Base-by-base conservation (phyloP, 2,329 filamentous ascomycete genomes). In the Zymoseptoria pseudotritici region DNA sequence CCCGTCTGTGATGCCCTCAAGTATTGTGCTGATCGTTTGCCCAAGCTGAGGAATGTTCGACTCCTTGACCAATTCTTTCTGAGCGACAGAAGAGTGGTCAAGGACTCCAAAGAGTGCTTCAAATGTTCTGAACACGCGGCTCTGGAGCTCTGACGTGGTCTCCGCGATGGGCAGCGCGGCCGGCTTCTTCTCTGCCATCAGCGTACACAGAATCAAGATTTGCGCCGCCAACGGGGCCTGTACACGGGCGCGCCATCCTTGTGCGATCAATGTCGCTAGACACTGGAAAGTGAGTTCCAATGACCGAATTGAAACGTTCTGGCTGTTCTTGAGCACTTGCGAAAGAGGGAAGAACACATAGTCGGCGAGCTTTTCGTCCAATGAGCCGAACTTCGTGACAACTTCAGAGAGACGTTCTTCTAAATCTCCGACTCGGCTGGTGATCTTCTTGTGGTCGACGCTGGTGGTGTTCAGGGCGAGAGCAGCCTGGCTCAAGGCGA, bases 311-410 rank as follows among this genome's bases (percentile, higher is more conserved):
- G 92, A 86, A 57, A 92, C 84, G 54, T 82, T 80, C 63, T 88
- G 84, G 66, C 90, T 87, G 63, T 86, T 83, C 60, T 90, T 87
- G 68, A 99, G 87, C 49, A 97, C 85, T 67, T 94, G 88, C 0
- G 90, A 91, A 0, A 99, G 79, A 0, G 94, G 94, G 63, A 97
- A 96, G 78, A 97, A 97, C 70, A 89, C 83, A 79, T 97, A 99
- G 77, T 97, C 92, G 13, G 92, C 91, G 19, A 97, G 78, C 72
- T 91, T 93, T 56, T 86, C 82, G 72, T 97, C 90, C 19, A 97
- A 72, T 1, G 71, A 67, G 63, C 74, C 69, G 42, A 76, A 72
- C 7, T 68, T 69, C 17, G 65, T 61, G 10, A 81, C 71, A 5
- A 86, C 69, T 1, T 71, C 67, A 54, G 79, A 74, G 21, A 86